phyloP scores from a whole-genome alignment of 768 basidiomycete species.

The Panaeolus cyanescens region DNA sequence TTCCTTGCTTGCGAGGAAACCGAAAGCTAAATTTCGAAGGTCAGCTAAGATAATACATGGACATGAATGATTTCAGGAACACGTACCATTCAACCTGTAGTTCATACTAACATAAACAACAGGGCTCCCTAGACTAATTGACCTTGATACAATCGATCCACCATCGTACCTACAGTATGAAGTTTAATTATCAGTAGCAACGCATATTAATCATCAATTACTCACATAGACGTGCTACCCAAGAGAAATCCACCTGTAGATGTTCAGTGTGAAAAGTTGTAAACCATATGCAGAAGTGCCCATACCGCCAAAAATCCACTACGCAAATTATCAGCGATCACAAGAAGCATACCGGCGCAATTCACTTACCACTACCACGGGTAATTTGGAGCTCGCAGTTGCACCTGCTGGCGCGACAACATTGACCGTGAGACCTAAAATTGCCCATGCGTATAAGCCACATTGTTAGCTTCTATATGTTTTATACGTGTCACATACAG shows the following conservation, averaged over 20 bases:
- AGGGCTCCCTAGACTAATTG: conserved; percentile 41
- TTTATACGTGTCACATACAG: conserved; percentile 34
- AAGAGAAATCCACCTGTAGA: conserved; percentile 43
- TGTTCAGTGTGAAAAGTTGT: background rate
- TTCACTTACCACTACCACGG: conserved; percentile 52
- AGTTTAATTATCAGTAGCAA: background rate
- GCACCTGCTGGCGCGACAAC: conserved; percentile 46
- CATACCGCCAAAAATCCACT: conserved; percentile 56
- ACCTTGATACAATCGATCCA: conserved; percentile 41
- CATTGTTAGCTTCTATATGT: background rate
- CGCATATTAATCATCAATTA: background rate
- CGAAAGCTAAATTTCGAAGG: conserved; percentile 36
- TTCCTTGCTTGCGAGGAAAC: conserved; percentile 55
- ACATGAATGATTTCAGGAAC: background rate
- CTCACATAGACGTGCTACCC: conserved; percentile 37
- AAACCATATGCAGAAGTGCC: conserved; percentile 2
- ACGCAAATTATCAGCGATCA: background rate
- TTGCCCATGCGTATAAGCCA: background rate
- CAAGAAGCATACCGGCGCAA: background rate
- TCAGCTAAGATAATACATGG: background rate
- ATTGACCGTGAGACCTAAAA: conserved; percentile 52
- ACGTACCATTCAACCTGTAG: conserved; percentile 37
- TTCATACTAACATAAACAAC: conserved; percentile 58
- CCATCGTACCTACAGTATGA: conserved; percentile 41
- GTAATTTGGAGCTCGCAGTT: conserved; percentile 43